Evolutionary conservation across 179 eudicot species (phyloP).

Genomic region (Silene vulgaris): DNA sequence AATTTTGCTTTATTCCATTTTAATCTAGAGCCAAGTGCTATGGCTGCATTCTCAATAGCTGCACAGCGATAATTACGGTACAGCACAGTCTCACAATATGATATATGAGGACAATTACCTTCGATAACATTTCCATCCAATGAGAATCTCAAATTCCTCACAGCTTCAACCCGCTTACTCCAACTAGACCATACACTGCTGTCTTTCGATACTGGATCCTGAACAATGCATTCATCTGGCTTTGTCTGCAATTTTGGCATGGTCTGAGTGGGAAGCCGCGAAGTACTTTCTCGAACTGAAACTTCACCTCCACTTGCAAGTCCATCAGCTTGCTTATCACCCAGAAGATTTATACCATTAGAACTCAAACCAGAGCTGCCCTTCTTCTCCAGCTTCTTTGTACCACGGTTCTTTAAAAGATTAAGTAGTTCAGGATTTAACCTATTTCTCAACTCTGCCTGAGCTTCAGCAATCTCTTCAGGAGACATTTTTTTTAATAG

Average conservation of each 20-base stretch:
- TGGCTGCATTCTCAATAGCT: not conserved
- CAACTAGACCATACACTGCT: constrained; percentile 61
- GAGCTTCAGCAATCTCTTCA: constrained; percentile 85
- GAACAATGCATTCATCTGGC: constrained; percentile 23
- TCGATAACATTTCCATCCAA: constrained; percentile 52
- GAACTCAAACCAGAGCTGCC: constrained; percentile 29
- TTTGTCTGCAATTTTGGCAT: constrained; percentile 20
- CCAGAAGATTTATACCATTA: constrained; percentile 21
- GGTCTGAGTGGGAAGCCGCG: constrained; percentile 18
- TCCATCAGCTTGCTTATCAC: constrained; percentile 29
- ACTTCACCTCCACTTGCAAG: constrained; percentile 24
- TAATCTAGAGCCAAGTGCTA: too few species aligned
- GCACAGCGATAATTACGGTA: not conserved
- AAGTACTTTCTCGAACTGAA: constrained; percentile 26
- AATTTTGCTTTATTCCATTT: too few species aligned
- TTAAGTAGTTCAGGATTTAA: constrained; percentile 57
- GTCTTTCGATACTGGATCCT: constrained; percentile 27
- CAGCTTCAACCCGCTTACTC: constrained; percentile 82
- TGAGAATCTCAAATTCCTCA: constrained; percentile 61
- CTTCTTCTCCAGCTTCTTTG: constrained; percentile 40
- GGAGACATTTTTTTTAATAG: constrained; percentile 59
- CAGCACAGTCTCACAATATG: not conserved
- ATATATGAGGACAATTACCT: constrained; percentile 24
- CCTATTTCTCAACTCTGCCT: constrained; percentile 56
- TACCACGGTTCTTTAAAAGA: constrained; percentile 51